These are phyloP conservation scores for Candida chilensis DNA, from an alignment of 805 yeast genomes.

Conservation along the genomic window DNA sequence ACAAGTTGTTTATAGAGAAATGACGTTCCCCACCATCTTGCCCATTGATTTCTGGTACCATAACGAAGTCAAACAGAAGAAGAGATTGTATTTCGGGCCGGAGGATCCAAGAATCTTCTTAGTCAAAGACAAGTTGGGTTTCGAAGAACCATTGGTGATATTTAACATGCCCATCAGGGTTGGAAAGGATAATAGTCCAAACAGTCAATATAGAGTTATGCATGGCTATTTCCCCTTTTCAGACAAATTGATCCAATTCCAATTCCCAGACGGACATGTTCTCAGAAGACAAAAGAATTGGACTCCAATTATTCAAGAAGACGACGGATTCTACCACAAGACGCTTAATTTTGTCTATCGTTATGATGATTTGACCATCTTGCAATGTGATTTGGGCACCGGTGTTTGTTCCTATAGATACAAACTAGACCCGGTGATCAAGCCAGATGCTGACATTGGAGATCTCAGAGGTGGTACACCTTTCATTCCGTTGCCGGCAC, in stretches of 20 bases:
- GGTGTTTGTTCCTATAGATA: background rate
- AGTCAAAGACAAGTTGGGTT: slow-evolving; percentile 11
- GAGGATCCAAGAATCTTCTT: slow-evolving; percentile 17
- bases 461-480: slow-evolving; percentile 1
- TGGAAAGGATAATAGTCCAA: no score
- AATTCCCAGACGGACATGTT: slow-evolving; percentile 1
- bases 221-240: slow-evolving; percentile 2
- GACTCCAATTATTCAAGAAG: slow-evolving; percentile 10
- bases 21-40: slow-evolving; percentile 5
- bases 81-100: slow-evolving; percentile 16
- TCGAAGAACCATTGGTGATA: slow-evolving; percentile 17
- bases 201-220: slow-evolving; percentile 3
- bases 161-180: slow-evolving; percentile 16
- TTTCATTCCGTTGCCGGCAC: slow-evolving; percentile 2
- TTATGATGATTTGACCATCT: slow-evolving; percentile 6
- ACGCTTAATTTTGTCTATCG: slow-evolving; percentile 7
- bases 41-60: slow-evolving; percentile 7
- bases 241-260: slow-evolving; percentile 2
- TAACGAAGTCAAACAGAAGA: slow-evolving; percentile 5
- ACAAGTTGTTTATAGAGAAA: slow-evolving; percentile 3
- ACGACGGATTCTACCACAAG: slow-evolving; percentile 4
- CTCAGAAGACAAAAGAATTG: slow-evolving; percentile 13
- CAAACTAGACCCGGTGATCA: background rate
- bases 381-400: slow-evolving; percentile 5
- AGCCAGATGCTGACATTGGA: background rate